Base-by-base conservation (phyloP, 805 yeast genomes). In the Yarrowia hollandica region DNA sequence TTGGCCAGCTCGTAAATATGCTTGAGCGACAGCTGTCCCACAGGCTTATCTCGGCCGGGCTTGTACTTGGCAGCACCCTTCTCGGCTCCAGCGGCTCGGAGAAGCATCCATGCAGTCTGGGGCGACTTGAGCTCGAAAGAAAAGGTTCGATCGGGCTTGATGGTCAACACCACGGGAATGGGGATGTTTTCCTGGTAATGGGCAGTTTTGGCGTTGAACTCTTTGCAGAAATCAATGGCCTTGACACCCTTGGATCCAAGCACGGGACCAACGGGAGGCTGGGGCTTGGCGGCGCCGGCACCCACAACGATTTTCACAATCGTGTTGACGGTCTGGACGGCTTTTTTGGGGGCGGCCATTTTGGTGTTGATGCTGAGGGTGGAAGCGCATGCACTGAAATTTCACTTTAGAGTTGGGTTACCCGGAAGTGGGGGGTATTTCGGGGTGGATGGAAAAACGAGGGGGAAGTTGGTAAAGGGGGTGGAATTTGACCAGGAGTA, bases 211-310 rank as follows among this genome's bases (percentile, higher is more conserved):
- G 99, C 99, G 71, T 94, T 94, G 78, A 94, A 94, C 71, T 94
- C 98, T 73, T 94, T 94, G 76, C 98, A 92, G 69, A 94, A 94
- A 73, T 94, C 99, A 68, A 94, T 94, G 63, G 98, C 98, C 71
- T 94, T 94, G 46, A 94, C 96, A 78, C 99, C 99, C 72, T 92
- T 92, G 61, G 98, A 92, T 65, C 99, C 99, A 52, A 94, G 78
- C 0, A 98, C 99, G 44, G 99, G 99, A 64, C 99, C 99, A 25
- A 94, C 98, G 6, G 99, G 99, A 25, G 99, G 99, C 2, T 97
- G 86, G 38, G 99, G 98, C 1, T 97, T 94, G 0, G 99, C 99
- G 71, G 90, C 88, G 4, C 98, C 98, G 5, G 99, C 98, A 8
- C 92, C 96, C 4, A 92, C 98, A 54, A 92, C 84, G 62, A 92